Evolutionary conservation across 2,329 filamentous ascomycete species (phyloP), one percentile per base, ranked within the genome.

Genomic region (Alternaria gaisen): DNA sequence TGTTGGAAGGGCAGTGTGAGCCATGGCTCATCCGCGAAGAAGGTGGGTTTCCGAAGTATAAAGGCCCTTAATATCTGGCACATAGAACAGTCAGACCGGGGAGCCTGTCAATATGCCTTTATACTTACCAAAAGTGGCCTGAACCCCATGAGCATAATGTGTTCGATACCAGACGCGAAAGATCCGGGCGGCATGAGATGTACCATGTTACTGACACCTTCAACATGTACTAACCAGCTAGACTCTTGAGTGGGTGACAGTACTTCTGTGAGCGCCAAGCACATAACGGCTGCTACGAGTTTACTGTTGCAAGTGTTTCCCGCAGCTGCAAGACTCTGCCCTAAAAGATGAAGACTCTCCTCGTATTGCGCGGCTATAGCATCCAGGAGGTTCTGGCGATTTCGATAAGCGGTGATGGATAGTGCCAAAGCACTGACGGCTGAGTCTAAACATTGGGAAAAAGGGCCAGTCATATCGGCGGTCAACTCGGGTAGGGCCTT

Each of bases 371-470:
- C n/a, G 3, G 22, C 44, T 34, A 22, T 32, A 14, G 28, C 28
- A 3, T 48, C 30, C 18, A 48, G 44, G 22, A 30, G 30, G 6
- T 48, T 14, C 30, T 16, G 20, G 32, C 28, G 44, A 5, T 48
- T 32, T 22, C 28, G 44, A 48, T 22, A 34, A 6, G 44, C 44
- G 28, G 44, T 34, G 14, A 48, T 32, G 20, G 44, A 30, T 16
- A 48, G n/a, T 48, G 44, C 44, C 18, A 48, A 48, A 48, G 44
- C 44, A 20, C 44, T 22, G 18, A 48, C 44, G 7, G 44, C 44
- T 32, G 44, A 48, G 12, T 34, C 14, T 10, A 48, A 34, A 48
- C 44, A 48, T 26, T 48, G 28, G 7, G 44, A 16, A 11, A 32
- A 48, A 7, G 44, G 44, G 8, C 44, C 44, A 3, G 44, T 22